Evolutionary conservation across 2,329 filamentous ascomycete genomes (phyloP).

Genomic region (Helminthosporium solani): DNA sequence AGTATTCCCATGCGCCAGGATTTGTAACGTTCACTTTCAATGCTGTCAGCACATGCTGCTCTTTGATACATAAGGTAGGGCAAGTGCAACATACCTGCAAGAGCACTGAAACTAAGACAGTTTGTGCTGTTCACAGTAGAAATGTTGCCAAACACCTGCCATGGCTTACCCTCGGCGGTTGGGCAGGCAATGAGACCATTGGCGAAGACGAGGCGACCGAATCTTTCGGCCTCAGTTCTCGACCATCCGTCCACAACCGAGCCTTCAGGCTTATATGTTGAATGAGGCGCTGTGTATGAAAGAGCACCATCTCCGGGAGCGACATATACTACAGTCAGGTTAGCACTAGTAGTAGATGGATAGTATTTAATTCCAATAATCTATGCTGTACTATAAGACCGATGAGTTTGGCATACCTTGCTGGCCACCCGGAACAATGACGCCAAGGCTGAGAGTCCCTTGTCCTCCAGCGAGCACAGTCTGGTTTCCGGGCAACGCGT

Average conservation of each 20-base stretch:
- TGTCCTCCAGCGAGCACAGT: conserved; percentile 49
- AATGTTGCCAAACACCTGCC: conserved; percentile 37
- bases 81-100: conserved; percentile 28
- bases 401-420: conserved; percentile 29
- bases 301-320: conserved; percentile 55
- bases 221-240: conserved; percentile 28
- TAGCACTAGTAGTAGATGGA: conserved; percentile 3
- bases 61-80: not conserved
- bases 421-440: conserved; percentile 64
- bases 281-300: conserved; percentile 59
- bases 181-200: conserved; percentile 40
- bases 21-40: conserved; percentile 20
- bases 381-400: too few species aligned
- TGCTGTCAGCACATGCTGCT: conserved; percentile 8
- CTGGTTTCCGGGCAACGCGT: conserved; percentile 43
- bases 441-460: conserved; percentile 40
- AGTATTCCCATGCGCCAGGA: conserved; percentile 42
- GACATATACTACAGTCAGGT: conserved; percentile 52
- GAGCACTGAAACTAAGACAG: conserved; percentile 40
- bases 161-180: conserved; percentile 22
- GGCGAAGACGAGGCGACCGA: conserved; percentile 31
- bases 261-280: conserved; percentile 52
- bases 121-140: conserved; percentile 18
- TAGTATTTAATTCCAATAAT: not conserved
- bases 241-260: conserved; percentile 54